A percentile compares a stretch with the other conserved stretches of the same genome.
These are phyloP conservation scores for Globisporangium lucens DNA, from an alignment of 352 stramenopile genomes.

Conservation along the genomic window DNA sequence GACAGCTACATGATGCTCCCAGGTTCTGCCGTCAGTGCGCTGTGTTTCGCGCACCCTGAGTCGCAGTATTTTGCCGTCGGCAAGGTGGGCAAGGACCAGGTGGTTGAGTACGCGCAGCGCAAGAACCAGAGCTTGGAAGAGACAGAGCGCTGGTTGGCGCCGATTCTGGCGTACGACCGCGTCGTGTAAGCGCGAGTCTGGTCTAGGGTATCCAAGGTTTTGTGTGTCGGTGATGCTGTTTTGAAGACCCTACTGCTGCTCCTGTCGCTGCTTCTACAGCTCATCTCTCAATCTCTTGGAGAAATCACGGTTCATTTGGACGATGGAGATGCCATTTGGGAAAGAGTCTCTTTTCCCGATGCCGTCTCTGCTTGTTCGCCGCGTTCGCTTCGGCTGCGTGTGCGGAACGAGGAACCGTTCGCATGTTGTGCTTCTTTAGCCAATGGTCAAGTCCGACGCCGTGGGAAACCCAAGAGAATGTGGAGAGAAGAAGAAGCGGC, in stretches of 20 bases:
- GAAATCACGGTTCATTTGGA: constrained; percentile 5
- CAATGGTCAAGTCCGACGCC: constrained; percentile 14
- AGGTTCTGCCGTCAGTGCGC: constrained; percentile 90
- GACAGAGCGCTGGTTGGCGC: constrained; percentile 94
- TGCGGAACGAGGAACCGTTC: constrained; percentile 16
- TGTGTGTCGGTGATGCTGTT: background rate
- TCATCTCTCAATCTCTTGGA: constrained; percentile 32
- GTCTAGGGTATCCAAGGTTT: background rate
- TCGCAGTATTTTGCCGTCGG: constrained; percentile 97
- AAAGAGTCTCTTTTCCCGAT: constrained; percentile 2
- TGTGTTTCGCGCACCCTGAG: constrained; percentile 95
- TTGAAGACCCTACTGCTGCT: background rate
- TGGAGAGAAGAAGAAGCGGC: constrained; percentile 4
- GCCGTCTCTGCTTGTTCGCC: constrained; percentile 17
- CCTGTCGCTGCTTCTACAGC: background rate
- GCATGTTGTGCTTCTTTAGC: constrained; percentile 22
- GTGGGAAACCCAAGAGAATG: background rate
- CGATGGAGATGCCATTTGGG: constrained; percentile 16
- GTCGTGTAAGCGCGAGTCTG: constrained; percentile 21
- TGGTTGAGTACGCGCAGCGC: constrained; percentile 90
- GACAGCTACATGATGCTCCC: constrained; percentile 97
- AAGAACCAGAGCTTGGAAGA: constrained; percentile 90
- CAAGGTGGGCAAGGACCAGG: constrained; percentile 96
- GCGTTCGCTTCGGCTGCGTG: background rate
- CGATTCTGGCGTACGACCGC: constrained; percentile 95